Conservation (phyloP, 2,329 filamentous ascomycete species). For the Cadophora gregata region DNA sequence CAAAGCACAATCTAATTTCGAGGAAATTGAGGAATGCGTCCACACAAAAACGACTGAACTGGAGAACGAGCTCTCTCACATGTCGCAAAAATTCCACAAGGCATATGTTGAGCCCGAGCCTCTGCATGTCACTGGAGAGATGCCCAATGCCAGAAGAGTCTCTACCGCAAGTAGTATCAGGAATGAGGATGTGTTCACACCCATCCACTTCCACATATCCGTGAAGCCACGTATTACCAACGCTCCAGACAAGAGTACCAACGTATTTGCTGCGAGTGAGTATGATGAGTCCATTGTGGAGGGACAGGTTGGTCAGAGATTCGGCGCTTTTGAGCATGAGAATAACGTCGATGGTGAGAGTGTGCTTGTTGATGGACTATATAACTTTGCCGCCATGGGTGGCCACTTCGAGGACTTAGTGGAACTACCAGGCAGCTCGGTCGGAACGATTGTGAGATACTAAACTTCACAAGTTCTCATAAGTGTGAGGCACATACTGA, state of each 20-base stretch:
- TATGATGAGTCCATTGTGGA: constrained; percentile 25
- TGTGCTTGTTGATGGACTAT: constrained; percentile 31
- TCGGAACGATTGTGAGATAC: constrained; percentile 18
- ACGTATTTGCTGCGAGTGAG: constrained; percentile 13
- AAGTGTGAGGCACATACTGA: neutral
- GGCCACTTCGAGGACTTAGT: constrained; percentile 36
- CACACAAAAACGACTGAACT: constrained; percentile 15
- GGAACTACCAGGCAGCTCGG: constrained; percentile 31
- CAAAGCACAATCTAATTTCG: constrained; percentile 8
- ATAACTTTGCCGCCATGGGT: constrained; percentile 36
- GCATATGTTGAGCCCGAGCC: neutral
- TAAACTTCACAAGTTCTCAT: neutral
- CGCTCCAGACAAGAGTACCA: constrained; percentile 20
- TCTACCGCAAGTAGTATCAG: constrained; percentile 2
- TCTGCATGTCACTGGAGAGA: constrained; percentile 14
- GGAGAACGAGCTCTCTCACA: constrained; percentile 10
- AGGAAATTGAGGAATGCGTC: constrained; percentile 14
- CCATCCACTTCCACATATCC: constrained; percentile 27
- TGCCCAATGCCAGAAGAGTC: constrained; percentile 16
- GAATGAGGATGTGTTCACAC: constrained; percentile 22
- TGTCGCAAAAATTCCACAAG: neutral
- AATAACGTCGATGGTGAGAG: constrained; percentile 23
- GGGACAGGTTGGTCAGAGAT: constrained; percentile 33
- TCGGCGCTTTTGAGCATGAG: constrained; percentile 27
- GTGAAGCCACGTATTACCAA: constrained; percentile 26